Evolutionary conservation across 1,139 yeast species (phyloP).

Genomic region (Zygosaccharomyces pseudobailii): DNA sequence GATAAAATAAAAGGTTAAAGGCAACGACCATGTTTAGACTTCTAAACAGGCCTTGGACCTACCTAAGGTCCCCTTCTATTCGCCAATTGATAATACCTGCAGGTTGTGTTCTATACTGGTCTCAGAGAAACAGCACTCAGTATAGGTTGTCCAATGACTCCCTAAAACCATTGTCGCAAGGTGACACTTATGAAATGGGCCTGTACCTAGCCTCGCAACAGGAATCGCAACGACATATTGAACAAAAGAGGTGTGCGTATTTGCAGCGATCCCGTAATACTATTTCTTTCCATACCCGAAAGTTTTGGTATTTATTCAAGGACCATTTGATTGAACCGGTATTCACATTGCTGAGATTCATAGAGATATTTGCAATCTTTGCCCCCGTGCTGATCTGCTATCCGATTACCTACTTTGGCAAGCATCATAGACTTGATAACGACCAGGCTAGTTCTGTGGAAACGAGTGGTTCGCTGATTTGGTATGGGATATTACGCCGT

Average conservation of each 20-base stretch:
- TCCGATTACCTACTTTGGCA: slow-evolving; percentile 66
- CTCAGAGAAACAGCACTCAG: slow-evolving; percentile 4
- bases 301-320: slow-evolving; percentile 40
- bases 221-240: slow-evolving; percentile 39
- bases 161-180: slow-evolving; percentile 41
- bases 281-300: slow-evolving; percentile 35
- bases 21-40: background rate
- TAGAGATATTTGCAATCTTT: slow-evolving; percentile 62
- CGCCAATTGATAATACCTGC: slow-evolving; percentile 8
- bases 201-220: slow-evolving; percentile 56
- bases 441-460: slow-evolving; percentile 35
- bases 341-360: slow-evolving; percentile 59
- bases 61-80: slow-evolving; percentile 5
- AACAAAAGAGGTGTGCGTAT: slow-evolving; percentile 28
- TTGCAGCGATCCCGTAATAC: slow-evolving; percentile 8
- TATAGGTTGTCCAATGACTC: slow-evolving; percentile 16
- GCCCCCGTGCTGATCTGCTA: slow-evolving; percentile 61
- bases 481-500: slow-evolving; percentile 66
- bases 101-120: slow-evolving; percentile 4
- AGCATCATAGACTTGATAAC: slow-evolving; percentile 35
- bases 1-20: background rate
- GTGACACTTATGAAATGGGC: slow-evolving; percentile 68
- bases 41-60: slow-evolving; percentile 1
- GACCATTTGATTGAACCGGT: slow-evolving; percentile 66
- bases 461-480: slow-evolving; percentile 58